Conservation (phyloP, 1,284 basidiomycete species). For the Salmacisia buchloeana region DNA sequence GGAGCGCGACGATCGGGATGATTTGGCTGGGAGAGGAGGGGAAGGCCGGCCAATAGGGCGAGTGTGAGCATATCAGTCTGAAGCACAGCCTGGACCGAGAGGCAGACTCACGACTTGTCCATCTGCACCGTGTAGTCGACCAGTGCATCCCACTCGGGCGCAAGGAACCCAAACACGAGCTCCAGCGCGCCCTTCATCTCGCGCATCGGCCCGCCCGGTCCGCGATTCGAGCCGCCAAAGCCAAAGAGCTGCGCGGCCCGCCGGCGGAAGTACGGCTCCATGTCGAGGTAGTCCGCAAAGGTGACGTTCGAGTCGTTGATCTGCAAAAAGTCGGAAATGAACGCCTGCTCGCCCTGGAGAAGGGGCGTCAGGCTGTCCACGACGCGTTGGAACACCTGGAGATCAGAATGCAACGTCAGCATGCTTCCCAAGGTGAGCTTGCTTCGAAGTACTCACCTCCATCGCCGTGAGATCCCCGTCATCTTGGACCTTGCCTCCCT, state of each 20-base stretch:
- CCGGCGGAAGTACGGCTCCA: slow-evolving; percentile 88
- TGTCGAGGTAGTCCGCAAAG: slow-evolving; percentile 89
- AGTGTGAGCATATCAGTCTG: too few species aligned
- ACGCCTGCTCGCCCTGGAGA: slow-evolving; percentile 76
- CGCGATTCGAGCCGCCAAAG: not conserved
- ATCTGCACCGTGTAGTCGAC: slow-evolving; percentile 69
- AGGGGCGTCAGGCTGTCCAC: slow-evolving; percentile 71
- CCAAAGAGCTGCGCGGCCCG: slow-evolving; percentile 62
- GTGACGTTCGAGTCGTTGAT: slow-evolving; percentile 72
- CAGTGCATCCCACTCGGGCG: slow-evolving; percentile 75
- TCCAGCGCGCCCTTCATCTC: slow-evolving; percentile 66
- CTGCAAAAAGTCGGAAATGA: slow-evolving; percentile 85
- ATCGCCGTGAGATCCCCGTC: not conserved
- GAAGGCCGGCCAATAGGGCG: not conserved
- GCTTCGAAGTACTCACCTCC: not conserved
- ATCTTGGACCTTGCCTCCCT: slow-evolving; percentile 8
- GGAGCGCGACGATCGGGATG: slow-evolving; percentile 71
- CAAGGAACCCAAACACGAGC: slow-evolving; percentile 87
- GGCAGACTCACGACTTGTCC: slow-evolving; percentile 75
- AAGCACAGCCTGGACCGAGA: too few species aligned
- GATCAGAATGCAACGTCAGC: not conserved
- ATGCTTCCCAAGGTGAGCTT: not conserved
- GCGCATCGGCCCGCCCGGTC: slow-evolving; percentile 18
- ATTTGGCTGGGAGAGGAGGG: slow-evolving; percentile 62
- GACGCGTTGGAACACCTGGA: slow-evolving; percentile 67